phyloP scores from a whole-genome alignment of 805 yeast species.

The Ogataea ramenticola region DNA sequence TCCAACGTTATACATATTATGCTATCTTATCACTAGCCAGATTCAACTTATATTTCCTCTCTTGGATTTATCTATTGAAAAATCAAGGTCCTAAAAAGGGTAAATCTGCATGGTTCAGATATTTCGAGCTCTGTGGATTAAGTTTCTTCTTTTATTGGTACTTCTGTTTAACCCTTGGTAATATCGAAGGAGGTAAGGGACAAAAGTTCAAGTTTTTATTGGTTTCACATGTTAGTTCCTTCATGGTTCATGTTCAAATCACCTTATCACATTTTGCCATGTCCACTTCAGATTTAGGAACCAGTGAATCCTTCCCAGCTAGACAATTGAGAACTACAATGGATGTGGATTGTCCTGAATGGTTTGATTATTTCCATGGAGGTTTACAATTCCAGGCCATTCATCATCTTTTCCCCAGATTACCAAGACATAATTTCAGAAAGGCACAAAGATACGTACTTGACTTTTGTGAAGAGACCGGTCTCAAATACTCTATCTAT shows the following conservation, averaged over 20 bases:
- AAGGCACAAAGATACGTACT: conserved; percentile 65
- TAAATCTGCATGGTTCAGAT: conserved; percentile 80
- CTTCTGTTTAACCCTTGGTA: conserved; percentile 54
- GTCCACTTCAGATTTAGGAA: conserved; percentile 85
- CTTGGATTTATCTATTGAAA: conserved; percentile 68
- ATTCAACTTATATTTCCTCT: conserved; percentile 73
- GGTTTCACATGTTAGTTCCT: conserved; percentile 73
- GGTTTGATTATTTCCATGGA: conserved; percentile 89
- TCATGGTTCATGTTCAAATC: conserved; percentile 92
- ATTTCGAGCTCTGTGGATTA: conserved; percentile 67
- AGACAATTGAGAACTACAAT: conserved; percentile 85
- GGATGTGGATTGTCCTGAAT: conserved; percentile 92
- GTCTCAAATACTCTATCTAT: conserved; percentile 73
- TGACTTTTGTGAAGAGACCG: conserved; percentile 69
- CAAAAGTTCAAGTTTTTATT: conserved; percentile 53
- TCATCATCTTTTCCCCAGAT: conserved; percentile 82
- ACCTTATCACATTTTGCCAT: conserved; percentile 87
- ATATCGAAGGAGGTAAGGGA: conserved; percentile 41
- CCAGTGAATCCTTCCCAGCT: conserved; percentile 68
- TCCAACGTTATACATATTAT: conserved; percentile 68
- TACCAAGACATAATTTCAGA: conserved; percentile 84
- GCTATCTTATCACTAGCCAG: conserved; percentile 78
- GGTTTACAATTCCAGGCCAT: conserved; percentile 89
- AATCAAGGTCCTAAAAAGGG: conserved; percentile 80
- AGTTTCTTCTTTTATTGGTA: conserved; percentile 74